Evolutionary conservation across 805 yeast species (phyloP).

Genomic region (Clavispora vitiphila): DNA sequence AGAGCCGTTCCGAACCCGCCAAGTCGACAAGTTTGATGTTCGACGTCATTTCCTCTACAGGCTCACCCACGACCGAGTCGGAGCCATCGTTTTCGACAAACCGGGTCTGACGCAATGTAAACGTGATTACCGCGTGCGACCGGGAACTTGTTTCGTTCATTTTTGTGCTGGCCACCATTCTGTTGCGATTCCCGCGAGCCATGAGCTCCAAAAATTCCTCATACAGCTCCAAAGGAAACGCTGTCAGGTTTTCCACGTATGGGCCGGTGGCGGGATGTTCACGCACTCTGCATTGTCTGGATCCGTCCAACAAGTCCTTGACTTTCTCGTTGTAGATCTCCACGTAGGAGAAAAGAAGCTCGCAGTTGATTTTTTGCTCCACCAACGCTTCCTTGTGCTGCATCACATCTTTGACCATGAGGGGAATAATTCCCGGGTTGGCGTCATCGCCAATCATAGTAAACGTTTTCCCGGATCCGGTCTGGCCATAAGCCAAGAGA

Average conservation of each 20-base stretch:
- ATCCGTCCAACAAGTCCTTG: constrained; percentile 47
- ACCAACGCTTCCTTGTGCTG: constrained; percentile 33
- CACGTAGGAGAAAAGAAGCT: constrained; percentile 51
- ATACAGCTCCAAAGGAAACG: constrained; percentile 44
- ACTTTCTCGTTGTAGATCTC: constrained; percentile 80
- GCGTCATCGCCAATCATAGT: constrained; percentile 39
- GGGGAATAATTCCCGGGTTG: constrained; percentile 35
- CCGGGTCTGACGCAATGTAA: constrained; percentile 54
- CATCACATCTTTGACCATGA: constrained; percentile 51
- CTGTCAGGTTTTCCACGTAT: constrained; percentile 62
- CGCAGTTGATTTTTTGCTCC: constrained; percentile 33
- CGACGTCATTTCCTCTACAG: constrained; percentile 49
- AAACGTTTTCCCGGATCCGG: constrained; percentile 39
- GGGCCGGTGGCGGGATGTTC: constrained; percentile 67
- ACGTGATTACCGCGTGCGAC: constrained; percentile 74
- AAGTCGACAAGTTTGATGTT: constrained; percentile 68
- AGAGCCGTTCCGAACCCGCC: constrained; percentile 77
- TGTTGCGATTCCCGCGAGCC: constrained; percentile 44
- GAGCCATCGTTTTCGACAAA: constrained; percentile 22
- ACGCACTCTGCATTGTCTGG: constrained; percentile 45
- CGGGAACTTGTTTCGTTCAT: constrained; percentile 72
- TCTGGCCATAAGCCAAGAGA: constrained; percentile 40
- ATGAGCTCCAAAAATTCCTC: constrained; percentile 46
- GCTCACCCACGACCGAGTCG: constrained; percentile 26
- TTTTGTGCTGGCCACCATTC: constrained; percentile 69